phyloP scores from a whole-genome alignment of 208 protist species.

The Acanthamoeba castellanii region DNA sequence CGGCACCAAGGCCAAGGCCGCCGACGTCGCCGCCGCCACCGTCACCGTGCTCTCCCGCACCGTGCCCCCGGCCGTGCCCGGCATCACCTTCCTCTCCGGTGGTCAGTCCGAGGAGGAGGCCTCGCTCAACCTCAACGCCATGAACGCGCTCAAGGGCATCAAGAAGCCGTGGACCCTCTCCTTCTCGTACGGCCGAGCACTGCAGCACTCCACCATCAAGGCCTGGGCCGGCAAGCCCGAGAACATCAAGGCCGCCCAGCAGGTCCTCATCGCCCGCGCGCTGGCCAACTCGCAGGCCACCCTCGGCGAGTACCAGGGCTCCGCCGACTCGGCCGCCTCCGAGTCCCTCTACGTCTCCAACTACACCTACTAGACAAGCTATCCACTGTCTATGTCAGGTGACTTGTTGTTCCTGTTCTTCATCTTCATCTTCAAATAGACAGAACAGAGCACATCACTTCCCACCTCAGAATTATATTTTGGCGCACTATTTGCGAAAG shows the following conservation, averaged over 20 bases:
- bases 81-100: constrained; percentile 96
- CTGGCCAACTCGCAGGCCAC: constrained; percentile 84
- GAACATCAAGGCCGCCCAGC: constrained; percentile 88
- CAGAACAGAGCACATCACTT: too few relatives aligned
- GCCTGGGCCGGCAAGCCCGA: constrained; percentile 95
- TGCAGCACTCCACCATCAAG: constrained; percentile 94
- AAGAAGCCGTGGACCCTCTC: constrained; percentile 93
- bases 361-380: constrained; percentile 80
- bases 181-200: constrained; percentile 97
- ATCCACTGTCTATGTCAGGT: too few relatives aligned
- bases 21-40: constrained; percentile 93
- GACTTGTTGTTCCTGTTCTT: not conserved
- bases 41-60: constrained; percentile 93
- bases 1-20: constrained; percentile 77
- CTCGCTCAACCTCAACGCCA: constrained; percentile 96
- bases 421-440: too few relatives aligned
- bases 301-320: constrained; percentile 85
- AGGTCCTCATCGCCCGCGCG: constrained; percentile 84
- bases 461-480: too few relatives aligned
- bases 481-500: too few relatives aligned
- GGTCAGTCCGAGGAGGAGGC: constrained; percentile 97
- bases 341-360: constrained; percentile 80
- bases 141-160: constrained; percentile 90
- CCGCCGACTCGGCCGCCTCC: constrained; percentile 34
- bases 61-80: constrained; percentile 95